phyloP scores from a whole-genome alignment of 352 stramenopile genomes.

The Globisporangium nagaii region DNA sequence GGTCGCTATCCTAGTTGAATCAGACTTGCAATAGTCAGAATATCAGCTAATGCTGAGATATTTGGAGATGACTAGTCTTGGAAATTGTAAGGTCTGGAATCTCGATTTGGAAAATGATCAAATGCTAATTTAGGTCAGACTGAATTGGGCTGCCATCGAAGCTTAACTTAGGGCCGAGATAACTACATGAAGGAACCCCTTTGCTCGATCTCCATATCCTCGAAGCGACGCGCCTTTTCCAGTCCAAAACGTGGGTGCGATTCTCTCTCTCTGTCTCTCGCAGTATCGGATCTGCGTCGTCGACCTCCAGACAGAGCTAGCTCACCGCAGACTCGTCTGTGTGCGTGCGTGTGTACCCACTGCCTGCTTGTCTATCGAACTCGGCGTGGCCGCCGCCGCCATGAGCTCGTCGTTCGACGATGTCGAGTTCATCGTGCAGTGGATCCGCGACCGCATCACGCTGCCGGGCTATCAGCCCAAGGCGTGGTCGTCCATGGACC shows the following conservation, averaged over 20 bases:
- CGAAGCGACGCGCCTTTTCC: not conserved
- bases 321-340: not conserved
- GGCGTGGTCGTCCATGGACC: constrained; percentile 68
- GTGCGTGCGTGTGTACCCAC: not conserved
- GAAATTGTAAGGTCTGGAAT: too few species aligned
- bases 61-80: too few species aligned
- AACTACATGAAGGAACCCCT: too few species aligned
- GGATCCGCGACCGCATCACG: constrained; percentile 78
- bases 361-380: constrained; percentile 1
- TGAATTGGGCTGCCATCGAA: too few species aligned
- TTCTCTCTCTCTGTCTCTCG: not conserved
- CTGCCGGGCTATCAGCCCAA: constrained; percentile 65
- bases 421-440: constrained; percentile 78
- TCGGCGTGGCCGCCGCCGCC: not conserved
- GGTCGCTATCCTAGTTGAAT: too few species aligned
- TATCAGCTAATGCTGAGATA: too few species aligned
- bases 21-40: too few species aligned
- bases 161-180: too few species aligned
- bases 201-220: too few species aligned
- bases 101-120: too few species aligned
- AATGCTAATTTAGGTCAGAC: too few species aligned
- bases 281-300: constrained; percentile 1
- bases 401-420: constrained; percentile 87
- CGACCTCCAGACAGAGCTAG: not conserved
- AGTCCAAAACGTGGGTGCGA: too few species aligned